These are phyloP conservation scores for Capsella bursapastoris DNA, from an alignment of 345 rosid genomes.

Conservation along the genomic window DNA sequence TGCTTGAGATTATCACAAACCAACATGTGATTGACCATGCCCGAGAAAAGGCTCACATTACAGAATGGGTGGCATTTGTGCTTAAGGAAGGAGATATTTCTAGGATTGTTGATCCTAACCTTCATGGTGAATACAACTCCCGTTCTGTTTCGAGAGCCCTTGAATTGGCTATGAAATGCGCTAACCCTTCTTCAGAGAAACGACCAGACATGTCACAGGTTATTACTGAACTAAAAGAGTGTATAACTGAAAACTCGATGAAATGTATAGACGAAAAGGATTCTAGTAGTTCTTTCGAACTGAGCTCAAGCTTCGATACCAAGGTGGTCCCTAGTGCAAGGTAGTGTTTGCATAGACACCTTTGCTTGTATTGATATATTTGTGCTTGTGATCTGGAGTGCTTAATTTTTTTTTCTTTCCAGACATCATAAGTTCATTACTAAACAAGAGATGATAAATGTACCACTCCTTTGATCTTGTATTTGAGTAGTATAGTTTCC, in stretches of 20 bases:
- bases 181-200: slow-evolving; percentile 23
- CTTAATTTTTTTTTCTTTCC: not conserved
- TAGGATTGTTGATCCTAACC: slow-evolving; percentile 49
- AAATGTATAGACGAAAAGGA: not conserved
- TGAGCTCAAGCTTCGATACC: slow-evolving; percentile 1
- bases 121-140: slow-evolving; percentile 40
- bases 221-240: slow-evolving; percentile 43
- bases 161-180: slow-evolving; percentile 54
- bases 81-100: slow-evolving; percentile 47
- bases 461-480: not conserved
- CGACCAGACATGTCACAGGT: slow-evolving; percentile 52
- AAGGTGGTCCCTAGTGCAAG: slow-evolving; percentile 17
- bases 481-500: not conserved
- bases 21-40: slow-evolving; percentile 37
- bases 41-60: slow-evolving; percentile 35
- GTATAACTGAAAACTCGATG: slow-evolving; percentile 20
- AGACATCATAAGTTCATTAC: not conserved
- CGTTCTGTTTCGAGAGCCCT: slow-evolving; percentile 49
- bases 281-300: not conserved
- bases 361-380: not conserved
- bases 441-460: not conserved
- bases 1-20: slow-evolving; percentile 55
- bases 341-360: not conserved
- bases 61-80: slow-evolving; percentile 42
- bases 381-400: not conserved